These are phyloP conservation scores for Leccinum incarnatum DNA, from an alignment of 768 basidiomycete species.

Conservation along the genomic window DNA sequence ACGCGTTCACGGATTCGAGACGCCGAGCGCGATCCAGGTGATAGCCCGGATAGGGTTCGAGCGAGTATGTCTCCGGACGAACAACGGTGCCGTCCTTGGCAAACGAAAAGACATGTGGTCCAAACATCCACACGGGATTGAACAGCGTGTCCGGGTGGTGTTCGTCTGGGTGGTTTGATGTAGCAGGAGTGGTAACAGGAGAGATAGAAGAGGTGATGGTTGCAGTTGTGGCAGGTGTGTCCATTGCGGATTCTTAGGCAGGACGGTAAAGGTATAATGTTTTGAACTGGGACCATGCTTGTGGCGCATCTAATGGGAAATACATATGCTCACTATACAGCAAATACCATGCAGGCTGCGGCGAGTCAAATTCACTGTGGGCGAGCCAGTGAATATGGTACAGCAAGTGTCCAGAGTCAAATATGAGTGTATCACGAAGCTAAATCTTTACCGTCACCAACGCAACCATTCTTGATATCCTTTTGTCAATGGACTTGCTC, in stretches of 20 bases:
- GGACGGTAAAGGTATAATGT: not conserved
- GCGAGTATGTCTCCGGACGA: not conserved
- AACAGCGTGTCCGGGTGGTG: slow-evolving; percentile 29
- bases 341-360: not conserved
- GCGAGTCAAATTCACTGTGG: not conserved
- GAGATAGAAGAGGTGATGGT: not conserved
- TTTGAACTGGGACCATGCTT: not conserved
- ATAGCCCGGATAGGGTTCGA: slow-evolving; percentile 4
- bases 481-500: not conserved
- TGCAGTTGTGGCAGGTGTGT: not conserved
- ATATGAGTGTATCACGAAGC: not conserved
- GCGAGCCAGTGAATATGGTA: not conserved
- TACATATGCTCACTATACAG: not conserved
- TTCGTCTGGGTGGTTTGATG: not conserved
- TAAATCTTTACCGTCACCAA: not conserved
- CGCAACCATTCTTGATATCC: not conserved
- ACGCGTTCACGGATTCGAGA: not conserved
- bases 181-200: not conserved
- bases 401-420: not conserved
- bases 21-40: not conserved
- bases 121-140: too few relatives aligned
- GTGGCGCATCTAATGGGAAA: not conserved
- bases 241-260: not conserved
- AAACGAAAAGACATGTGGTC: not conserved
- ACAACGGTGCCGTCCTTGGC: not conserved